phyloP scores from a whole-genome alignment of 371 early-diverging fungal species.

The Basidiobolus heterosporus region DNA sequence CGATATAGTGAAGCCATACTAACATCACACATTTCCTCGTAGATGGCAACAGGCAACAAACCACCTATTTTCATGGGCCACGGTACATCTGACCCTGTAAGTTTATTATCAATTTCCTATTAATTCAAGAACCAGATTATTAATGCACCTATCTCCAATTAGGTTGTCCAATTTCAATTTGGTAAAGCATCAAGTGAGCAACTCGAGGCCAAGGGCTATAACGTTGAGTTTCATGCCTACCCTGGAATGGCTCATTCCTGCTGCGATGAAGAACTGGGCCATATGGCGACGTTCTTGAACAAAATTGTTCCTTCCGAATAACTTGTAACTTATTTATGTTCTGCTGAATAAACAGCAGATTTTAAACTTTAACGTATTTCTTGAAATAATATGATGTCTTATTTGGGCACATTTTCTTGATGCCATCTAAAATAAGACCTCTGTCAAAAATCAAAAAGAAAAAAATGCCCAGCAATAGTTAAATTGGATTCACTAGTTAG shows the following conservation, averaged over 20 bases:
- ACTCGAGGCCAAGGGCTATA: conserved; percentile 42
- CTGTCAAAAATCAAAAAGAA: no score
- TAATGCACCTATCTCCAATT: not conserved
- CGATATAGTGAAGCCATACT: not conserved
- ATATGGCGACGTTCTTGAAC: conserved; percentile 49
- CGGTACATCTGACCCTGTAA: conserved; percentile 61
- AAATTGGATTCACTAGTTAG: no score
- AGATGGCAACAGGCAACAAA: conserved; percentile 44
- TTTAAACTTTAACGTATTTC: no score
- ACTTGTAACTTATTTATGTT: not conserved
- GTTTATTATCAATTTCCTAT: not conserved
- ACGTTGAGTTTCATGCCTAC: conserved; percentile 64
- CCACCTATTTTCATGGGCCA: conserved; percentile 80
- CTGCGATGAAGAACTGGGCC: conserved; percentile 50
- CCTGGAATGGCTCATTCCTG: conserved; percentile 62
- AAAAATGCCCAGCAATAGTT: no score
- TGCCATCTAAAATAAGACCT: no score
- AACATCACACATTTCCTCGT: conserved; percentile 19
- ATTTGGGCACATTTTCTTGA: no score
- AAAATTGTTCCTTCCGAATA: conserved; percentile 20
- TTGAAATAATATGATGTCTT: no score
- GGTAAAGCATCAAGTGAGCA: conserved; percentile 46
- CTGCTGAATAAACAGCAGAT: no score
- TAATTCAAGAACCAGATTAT: not conserved
- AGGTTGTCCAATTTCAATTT: conserved; percentile 50